Base-by-base conservation (phyloP, 371 early-diverging fungal genomes). In the Cokeromyces recurvatus region DNA sequence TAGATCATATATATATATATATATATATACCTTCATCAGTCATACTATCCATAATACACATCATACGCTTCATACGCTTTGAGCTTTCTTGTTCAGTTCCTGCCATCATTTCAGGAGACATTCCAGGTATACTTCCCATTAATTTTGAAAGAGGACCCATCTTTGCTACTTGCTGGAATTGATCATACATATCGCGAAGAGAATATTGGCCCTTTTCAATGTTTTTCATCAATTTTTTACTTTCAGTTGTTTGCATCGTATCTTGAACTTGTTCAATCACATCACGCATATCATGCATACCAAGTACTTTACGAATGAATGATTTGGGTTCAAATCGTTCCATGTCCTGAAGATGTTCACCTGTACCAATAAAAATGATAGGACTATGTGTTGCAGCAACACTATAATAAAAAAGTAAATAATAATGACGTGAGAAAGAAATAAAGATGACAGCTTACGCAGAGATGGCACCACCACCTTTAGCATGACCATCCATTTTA, bases 401-500 rank as follows among this genome's bases (percentile, higher is more conserved):
- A 45, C 84, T 85, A 54, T 39, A 32, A 2, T 15, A 29, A 29
- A 29, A 29, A 29, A 29, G 29, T 29, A 29, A 11, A 29, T 29
- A 29, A 29, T 29, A 11, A 11, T 29, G 5, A 29, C 48, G 32
- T 35, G 9, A 24, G n/a, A 10, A 11, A 15, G 14, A 34, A 11
- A 34, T 11, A 11, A 34, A 15, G 7, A 34, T 9, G 17, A 36
- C 8, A 39, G n/a, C 69, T 66, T 82, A 84, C 69, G 99, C 98
- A 46, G 95, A 95, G 36, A 99, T 93, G 22, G 99, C 99, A 65
- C 99, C 99, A 67, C 99, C 99, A 67, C 99, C 98, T 67, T 98
- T 99, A 24, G 95, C 95, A 56, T 99, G 97, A 20, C 99, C 99
- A 66, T 99, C 99, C 90, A 99, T 92, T 78, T 99, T 99, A 46